Evolutionary conservation across 2,329 filamentous ascomycete species (phyloP).

Genomic region (Penicillium sp.): DNA sequence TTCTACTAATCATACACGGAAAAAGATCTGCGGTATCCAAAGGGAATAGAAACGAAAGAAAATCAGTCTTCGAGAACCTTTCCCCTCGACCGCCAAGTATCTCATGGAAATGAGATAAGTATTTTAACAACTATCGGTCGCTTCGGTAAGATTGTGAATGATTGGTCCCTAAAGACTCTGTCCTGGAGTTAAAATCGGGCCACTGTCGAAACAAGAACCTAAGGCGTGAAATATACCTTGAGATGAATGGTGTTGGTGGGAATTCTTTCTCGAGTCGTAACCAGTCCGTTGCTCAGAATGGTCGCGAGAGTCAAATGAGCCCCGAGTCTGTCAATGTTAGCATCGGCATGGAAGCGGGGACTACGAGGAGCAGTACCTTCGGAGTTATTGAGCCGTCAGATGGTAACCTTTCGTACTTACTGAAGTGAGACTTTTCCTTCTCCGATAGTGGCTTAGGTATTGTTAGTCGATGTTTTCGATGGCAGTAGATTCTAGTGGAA

Average conservation of each 20-base stretch:
- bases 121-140: neutral
- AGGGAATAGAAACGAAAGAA: neutral
- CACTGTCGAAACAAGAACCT: too few relatives aligned
- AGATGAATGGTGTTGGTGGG: neutral
- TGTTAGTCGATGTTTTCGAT: neutral
- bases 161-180: neutral
- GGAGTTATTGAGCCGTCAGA: constrained; percentile 2
- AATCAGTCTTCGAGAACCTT: neutral
- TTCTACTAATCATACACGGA: too few relatives aligned
- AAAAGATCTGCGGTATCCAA: neutral
- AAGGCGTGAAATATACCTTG: neutral
- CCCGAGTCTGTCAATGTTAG: neutral
- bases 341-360: neutral
- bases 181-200: neutral
- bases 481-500: too few relatives aligned
- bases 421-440: constrained; percentile 1
- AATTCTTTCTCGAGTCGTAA: neutral
- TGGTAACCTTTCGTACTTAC: constrained; percentile 3
- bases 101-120: neutral
- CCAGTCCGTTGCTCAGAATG: neutral
- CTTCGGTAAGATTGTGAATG: neutral
- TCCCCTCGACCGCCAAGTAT: too few relatives aligned
- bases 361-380: neutral
- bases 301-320: neutral
- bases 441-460: neutral